Evolutionary conservation across 2,329 filamentous ascomycete genomes (phyloP), one percentile per base, ranked within the genome.

Genomic region (Sporothrix brunneoviolacea): DNA sequence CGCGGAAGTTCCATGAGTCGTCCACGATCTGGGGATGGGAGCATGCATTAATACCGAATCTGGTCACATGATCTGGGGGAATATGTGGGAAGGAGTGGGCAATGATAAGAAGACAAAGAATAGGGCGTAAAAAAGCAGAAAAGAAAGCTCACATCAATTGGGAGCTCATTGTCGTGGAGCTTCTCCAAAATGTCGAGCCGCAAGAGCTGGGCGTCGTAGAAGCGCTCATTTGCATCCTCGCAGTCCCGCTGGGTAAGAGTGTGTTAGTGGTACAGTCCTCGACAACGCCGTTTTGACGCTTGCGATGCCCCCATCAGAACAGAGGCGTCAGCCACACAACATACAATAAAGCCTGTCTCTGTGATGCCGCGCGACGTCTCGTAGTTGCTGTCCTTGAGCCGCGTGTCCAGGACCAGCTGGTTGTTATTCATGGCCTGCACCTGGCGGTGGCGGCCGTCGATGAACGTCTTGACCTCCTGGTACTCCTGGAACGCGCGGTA

Each of bases 401-500:
- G 35, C 6, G 22, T 35, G 36, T 63, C 54, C 19, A 59, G 54
- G 19, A 57, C 37, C 32, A 58, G 61, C 13, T 60, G 59, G 39
- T 57, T 56, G 36, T 59, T 43, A 43, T 55, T 43, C 39, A 60
- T 57, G 16, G 56, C 51, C 32, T 59, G 44, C 8, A 55, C 51
- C 13, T 63, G 58, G 12, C 60, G 54, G 37, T 73, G 68, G 37
- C 70, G 69, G 28, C 68, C 58, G 50, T 77, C 67, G 12, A 88
- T 71, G 54, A 79, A 70, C 4, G 67, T 62, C 57, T 74, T 70
- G 49, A 84, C 66, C 16, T 68, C 63, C 9, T 67, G 57, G 63
- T 79, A 80, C 60, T 83, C 78, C 7, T 71, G 68, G 12, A 72
- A 73, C 55, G 75, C 64, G 60, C 76, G 73, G 65, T 82, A 71